Evolutionary conservation across 441 rosid genomes (phyloP).

Genomic region (Mallotus repandus): DNA sequence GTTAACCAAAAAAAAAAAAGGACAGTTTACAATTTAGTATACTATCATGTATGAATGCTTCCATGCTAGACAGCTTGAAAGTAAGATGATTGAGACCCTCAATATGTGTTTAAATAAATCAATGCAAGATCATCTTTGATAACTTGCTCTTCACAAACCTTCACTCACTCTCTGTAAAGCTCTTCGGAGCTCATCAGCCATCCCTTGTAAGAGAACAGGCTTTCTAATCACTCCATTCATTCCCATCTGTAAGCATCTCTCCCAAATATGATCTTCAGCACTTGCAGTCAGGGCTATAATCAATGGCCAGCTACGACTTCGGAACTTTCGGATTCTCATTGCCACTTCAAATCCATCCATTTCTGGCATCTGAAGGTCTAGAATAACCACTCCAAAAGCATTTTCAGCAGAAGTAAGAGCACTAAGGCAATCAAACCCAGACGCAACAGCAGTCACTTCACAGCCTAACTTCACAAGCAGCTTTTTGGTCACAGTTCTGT

Average conservation of each 20-base stretch:
- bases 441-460: conserved; percentile 64
- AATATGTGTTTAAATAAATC: background rate
- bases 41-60: conserved; percentile 16
- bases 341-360: conserved; percentile 92
- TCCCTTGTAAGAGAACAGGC: conserved; percentile 64
- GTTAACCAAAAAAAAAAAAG: conserved; percentile 19
- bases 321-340: conserved; percentile 55
- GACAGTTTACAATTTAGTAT: conserved; percentile 18
- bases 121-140: background rate
- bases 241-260: conserved; percentile 65
- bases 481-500: conserved; percentile 74
- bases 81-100: background rate
- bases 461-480: conserved; percentile 86
- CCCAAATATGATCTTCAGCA: conserved; percentile 62
- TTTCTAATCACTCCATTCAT: conserved; percentile 82
- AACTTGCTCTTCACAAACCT: conserved; percentile 32
- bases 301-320: conserved; percentile 68
- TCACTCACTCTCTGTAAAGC: conserved; percentile 57
- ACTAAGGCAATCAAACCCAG: conserved; percentile 76
- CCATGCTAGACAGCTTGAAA: conserved; percentile 1
- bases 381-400: conserved; percentile 55
- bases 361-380: conserved; percentile 87
- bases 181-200: conserved; percentile 68
- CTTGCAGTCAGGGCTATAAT: conserved; percentile 71
- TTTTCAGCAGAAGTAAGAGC: conserved; percentile 48